Percentiles rank a stretch among this genome's conserved stretches.
These are phyloP conservation scores for Solanum sitiens DNA, from an alignment of 257 asterid genomes.

Conservation along the genomic window DNA sequence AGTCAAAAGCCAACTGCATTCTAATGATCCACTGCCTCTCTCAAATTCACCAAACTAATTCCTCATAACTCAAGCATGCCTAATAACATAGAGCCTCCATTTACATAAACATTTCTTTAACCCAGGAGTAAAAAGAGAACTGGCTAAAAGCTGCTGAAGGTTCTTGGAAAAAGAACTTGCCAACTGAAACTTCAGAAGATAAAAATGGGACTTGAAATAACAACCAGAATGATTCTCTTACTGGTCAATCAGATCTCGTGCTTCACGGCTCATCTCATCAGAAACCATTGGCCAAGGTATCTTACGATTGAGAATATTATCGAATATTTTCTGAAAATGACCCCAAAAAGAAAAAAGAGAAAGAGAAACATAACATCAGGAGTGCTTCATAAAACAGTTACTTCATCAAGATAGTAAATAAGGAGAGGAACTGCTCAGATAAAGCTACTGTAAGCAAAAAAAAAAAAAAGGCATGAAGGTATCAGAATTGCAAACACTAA, in stretches of 20 bases:
- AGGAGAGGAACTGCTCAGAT: background rate
- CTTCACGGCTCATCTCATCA: constrained; percentile 82
- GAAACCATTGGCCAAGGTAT: constrained; percentile 92
- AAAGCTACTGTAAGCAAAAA: background rate
- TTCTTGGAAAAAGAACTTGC: background rate
- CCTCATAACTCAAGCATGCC: background rate
- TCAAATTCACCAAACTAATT: background rate
- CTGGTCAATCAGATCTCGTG: constrained; percentile 87
- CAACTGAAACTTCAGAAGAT: background rate
- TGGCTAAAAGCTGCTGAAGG: background rate
- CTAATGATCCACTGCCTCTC: background rate
- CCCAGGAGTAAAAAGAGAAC: background rate
- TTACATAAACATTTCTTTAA: background rate
- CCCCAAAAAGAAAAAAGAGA: background rate
- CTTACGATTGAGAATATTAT: constrained; percentile 90
- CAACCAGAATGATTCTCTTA: constrained; percentile 23
- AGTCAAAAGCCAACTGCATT: background rate
- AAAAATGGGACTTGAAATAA: background rate
- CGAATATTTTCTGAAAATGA: constrained; percentile 67
- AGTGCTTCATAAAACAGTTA: background rate
- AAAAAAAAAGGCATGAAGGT: background rate
- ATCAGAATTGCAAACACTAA: background rate
- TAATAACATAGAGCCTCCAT: background rate
- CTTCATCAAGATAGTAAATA: background rate
- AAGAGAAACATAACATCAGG: background rate